These are phyloP conservation scores for Termitomyces bulborhizus DNA, from an alignment of 768 basidiomycete genomes.

Conservation along the genomic window DNA sequence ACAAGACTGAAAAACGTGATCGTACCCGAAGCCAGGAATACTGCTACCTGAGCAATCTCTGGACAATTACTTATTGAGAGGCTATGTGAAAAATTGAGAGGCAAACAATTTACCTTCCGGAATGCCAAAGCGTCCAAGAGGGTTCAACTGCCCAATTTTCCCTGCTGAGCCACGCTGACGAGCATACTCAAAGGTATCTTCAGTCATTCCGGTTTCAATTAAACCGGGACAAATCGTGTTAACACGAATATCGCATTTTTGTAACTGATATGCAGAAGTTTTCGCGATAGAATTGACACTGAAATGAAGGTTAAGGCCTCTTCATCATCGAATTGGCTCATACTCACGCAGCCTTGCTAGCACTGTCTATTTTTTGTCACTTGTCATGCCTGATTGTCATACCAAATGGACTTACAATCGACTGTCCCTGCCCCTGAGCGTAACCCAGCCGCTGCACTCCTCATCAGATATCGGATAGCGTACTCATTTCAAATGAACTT, in stretches of 20 bases:
- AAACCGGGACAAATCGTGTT: constrained; percentile 89
- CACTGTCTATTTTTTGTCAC: constrained; percentile 54
- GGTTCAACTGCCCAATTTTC: constrained; percentile 83
- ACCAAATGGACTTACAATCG: constrained; percentile 55
- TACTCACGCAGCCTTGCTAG: constrained; percentile 87
- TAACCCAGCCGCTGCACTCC: constrained; percentile 63
- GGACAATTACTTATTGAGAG: constrained; percentile 6
- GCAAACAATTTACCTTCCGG: constrained; percentile 52
- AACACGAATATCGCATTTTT: constrained; percentile 79
- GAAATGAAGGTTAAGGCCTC: neutral
- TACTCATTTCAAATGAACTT: constrained; percentile 16
- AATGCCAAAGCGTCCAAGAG: constrained; percentile 76
- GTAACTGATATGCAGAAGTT: constrained; percentile 73
- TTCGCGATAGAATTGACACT: constrained; percentile 89
- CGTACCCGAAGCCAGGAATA: constrained; percentile 86
- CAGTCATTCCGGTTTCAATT: constrained; percentile 93
- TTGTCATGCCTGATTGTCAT: neutral
- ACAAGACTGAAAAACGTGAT: neutral
- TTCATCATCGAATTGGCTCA: neutral
- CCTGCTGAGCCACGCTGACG: constrained; percentile 63
- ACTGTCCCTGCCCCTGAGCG: constrained; percentile 76
- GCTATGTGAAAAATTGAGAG: neutral
- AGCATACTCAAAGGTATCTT: constrained; percentile 68
- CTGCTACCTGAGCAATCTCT: constrained; percentile 84
- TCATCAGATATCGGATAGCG: neutral